Percentiles rank a stretch among this genome's conserved stretches.
Conservation (phyloP, 2,329 filamentous ascomycete genomes). For the Pseudomassariella vexata region DNA sequence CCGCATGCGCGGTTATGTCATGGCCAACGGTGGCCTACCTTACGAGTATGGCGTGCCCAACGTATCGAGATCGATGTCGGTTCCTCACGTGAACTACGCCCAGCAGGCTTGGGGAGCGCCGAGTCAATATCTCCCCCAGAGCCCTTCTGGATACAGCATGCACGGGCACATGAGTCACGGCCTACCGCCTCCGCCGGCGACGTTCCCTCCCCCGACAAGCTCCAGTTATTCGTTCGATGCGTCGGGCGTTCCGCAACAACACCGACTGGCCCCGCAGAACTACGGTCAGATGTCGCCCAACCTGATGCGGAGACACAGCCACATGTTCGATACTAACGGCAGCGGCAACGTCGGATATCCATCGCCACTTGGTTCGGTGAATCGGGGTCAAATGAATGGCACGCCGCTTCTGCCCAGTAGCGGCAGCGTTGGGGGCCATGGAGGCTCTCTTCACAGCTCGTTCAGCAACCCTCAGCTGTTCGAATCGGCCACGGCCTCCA, state of each 20-base stretch:
- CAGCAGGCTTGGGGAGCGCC: background rate
- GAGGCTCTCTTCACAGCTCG: background rate
- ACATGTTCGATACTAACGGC: no score
- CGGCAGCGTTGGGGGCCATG: conserved; percentile 1
- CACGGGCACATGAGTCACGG: conserved; percentile 1
- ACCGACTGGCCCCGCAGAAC: no score
- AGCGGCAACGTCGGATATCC: no score
- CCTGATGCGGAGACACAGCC: no score
- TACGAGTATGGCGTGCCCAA: background rate
- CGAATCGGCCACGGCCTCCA: background rate
- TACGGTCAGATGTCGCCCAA: no score
- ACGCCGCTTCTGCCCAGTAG: conserved; percentile 2
- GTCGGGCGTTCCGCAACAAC: background rate
- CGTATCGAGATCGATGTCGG: conserved; percentile 8
- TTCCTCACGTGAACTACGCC: conserved; percentile 3
- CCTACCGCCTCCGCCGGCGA: conserved; percentile 2
- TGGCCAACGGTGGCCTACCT: background rate
- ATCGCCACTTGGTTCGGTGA: no score
- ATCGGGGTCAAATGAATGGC: conserved; percentile 1
- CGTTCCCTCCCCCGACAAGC: background rate
- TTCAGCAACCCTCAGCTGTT: conserved; percentile 1
- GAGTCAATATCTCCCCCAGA: background rate
- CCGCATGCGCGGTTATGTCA: no score
- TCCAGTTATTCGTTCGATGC: background rate
- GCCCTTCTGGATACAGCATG: background rate